These are phyloP conservation scores for Carex cristatella DNA, from an alignment of 176 grass and related monocot genomes.

Conservation along the genomic window DNA sequence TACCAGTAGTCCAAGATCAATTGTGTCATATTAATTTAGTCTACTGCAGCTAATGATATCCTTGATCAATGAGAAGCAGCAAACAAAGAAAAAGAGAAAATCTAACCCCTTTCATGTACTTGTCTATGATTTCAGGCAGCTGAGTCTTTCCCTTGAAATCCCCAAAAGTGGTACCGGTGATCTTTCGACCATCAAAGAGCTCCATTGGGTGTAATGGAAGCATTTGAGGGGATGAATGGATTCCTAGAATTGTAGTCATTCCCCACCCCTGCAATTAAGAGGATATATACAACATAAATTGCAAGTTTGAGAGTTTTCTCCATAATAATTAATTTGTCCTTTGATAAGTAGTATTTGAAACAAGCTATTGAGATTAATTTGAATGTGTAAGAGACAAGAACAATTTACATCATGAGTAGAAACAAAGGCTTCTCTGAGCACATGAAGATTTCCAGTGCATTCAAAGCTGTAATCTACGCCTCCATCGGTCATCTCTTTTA, in stretches of 20 bases:
- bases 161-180: conserved; percentile 47
- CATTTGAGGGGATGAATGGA: conserved; percentile 53
- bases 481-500: conserved; percentile 58
- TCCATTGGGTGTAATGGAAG: conserved; percentile 84
- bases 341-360: background rate
- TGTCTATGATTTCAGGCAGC: conserved; percentile 45
- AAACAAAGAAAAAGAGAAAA: background rate
- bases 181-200: conserved; percentile 63
- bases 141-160: conserved; percentile 72
- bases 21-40: background rate
- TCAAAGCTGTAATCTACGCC: conserved; percentile 87
- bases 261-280: conserved; percentile 53
- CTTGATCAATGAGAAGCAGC: background rate
- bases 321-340: background rate
- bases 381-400: background rate
- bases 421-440: conserved; percentile 61
- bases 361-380: background rate
- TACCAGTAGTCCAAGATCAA: background rate
- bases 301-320: background rate
- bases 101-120: conserved; percentile 49
- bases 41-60: background rate
- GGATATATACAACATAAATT: background rate
- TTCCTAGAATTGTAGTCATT: conserved; percentile 52
- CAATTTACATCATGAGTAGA: conserved; percentile 52
- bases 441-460: conserved; percentile 45